Conservation (phyloP, 345 rosid genomes). For the Aethionema arabicum region DNA sequence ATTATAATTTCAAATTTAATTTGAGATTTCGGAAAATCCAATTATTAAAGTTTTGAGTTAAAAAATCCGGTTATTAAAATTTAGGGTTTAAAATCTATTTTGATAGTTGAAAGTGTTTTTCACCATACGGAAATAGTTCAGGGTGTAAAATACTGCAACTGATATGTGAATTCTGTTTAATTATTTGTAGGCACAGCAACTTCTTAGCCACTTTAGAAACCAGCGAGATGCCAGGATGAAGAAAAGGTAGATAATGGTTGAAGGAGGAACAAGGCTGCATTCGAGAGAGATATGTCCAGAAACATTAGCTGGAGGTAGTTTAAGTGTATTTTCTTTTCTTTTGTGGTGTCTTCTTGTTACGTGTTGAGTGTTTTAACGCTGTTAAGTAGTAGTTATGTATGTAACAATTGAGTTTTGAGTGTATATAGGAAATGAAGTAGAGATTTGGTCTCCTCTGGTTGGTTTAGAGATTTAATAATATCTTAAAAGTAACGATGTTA, state of each 20-base stretch:
- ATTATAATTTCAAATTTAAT: no score
- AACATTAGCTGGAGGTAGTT: constrained; percentile 19
- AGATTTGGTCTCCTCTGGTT: no score
- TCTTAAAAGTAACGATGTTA: no score
- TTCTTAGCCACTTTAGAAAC: constrained; percentile 86
- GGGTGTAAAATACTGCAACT: no score
- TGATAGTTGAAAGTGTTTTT: no score
- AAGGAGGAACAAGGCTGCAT: constrained; percentile 28
- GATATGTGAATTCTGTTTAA: neutral
- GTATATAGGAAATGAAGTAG: constrained; percentile 29
- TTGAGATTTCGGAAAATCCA: no score
- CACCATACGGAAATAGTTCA: no score
- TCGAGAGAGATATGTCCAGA: constrained; percentile 24
- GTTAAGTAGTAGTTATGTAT: constrained; percentile 24
- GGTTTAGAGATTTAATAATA: no score
- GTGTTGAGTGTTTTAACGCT: constrained; percentile 25
- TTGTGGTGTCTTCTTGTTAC: constrained; percentile 24
- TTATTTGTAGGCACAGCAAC: constrained; percentile 82
- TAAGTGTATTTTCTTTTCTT: constrained; percentile 13
- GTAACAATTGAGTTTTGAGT: constrained; percentile 25
- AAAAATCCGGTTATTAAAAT: no score
- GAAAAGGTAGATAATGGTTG: constrained; percentile 54
- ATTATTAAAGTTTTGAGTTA: no score
- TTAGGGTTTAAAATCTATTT: no score
- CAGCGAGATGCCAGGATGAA: constrained; percentile 68